Conservation (phyloP, 768 basidiomycete genomes). For the Rhizopogon vinicolor region DNA sequence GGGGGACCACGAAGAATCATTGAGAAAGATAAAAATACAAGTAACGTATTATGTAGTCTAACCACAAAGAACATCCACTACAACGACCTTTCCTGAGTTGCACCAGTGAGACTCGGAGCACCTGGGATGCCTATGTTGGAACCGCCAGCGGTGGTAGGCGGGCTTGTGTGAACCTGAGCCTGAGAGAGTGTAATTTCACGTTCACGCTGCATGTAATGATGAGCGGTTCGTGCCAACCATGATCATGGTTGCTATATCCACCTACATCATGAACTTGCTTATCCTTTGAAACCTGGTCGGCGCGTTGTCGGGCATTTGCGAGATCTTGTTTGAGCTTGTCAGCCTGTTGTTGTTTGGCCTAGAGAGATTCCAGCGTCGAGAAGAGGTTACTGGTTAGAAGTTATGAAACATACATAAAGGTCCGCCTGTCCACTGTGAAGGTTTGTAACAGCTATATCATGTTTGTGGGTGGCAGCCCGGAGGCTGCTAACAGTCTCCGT, state of each 20-base stretch:
- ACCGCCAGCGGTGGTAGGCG: background rate
- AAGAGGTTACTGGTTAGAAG: background rate
- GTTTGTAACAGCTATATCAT: slow-evolving; percentile 43
- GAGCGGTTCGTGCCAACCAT: background rate
- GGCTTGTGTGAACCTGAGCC: slow-evolving; percentile 4
- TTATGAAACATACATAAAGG: slow-evolving; percentile 31
- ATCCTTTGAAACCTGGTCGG: slow-evolving; percentile 15
- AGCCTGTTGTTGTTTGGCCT: slow-evolving; percentile 24
- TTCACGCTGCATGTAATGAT: slow-evolving; percentile 9
- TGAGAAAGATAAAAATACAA: too few relatives aligned
- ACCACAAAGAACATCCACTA: too few relatives aligned
- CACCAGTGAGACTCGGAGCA: background rate
- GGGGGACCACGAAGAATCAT: too few relatives aligned
- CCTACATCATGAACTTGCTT: slow-evolving; percentile 21
- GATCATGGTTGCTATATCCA: background rate
- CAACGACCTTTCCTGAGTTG: background rate
- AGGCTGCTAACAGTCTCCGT: slow-evolving; percentile 44
- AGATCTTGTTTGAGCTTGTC: slow-evolving; percentile 13
- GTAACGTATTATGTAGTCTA: too few relatives aligned
- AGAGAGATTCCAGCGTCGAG: background rate
- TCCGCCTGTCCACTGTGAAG: slow-evolving; percentile 39
- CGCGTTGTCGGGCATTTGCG: slow-evolving; percentile 8
- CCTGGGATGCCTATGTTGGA: background rate
- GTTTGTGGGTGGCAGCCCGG: slow-evolving; percentile 48
- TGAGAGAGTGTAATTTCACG: slow-evolving; percentile 13